Base-by-base conservation (phyloP, 2,329 filamentous ascomycete species). In the Aspergillus amoenus region DNA sequence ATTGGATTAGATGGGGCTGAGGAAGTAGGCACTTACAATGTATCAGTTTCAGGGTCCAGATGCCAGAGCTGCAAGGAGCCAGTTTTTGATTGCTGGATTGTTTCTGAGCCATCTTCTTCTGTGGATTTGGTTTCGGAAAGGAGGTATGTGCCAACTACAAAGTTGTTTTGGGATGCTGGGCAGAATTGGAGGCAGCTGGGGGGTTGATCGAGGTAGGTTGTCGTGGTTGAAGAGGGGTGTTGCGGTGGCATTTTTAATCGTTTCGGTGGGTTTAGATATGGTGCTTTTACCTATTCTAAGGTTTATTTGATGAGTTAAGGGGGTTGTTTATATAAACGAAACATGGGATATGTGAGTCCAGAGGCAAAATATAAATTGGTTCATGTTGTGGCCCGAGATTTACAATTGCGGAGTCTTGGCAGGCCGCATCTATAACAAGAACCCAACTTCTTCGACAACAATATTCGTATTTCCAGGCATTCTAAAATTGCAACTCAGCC, bases 91-190 rank as follows among this genome's bases (percentile, higher is more conserved):
- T 92, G 88, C 1, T 79, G 66, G 53, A 71, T 60, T 18, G 56
- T 21, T 24, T 41, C 39, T 22, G 61, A 52, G 18, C 59, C 65
- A 37, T 66, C 62, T 47, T 13, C n/a, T 15, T 67, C 61, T 30
- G 66, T 67, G 11, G 63, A 64, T 45, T 70, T 68, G 18, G 61
- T 64, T 56, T 76, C 69, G 22, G 69, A 70, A 34, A 96, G 81
- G 61, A 88, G 84, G 73, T 97, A 97, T 1, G 93, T 96, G 40
- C 93, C 93, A 47, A 96, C 83, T 0, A 95, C 79, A 63, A 96
- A 87, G 67, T 88, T 84, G 0, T 85, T 76, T 0, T 84, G 83
- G 57, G 85, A 59, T 9, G 65, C 61, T 3, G 71, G 74, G 44
- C 73, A 77, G 54, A 78, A 78, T 60, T 77, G 73, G 1, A 79